A percentile compares a stretch with the other conserved stretches of the same genome.
These are phyloP conservation scores for Aureobasidium sp. DNA, from an alignment of 2,329 filamentous ascomycete species.

Conservation along the genomic window DNA sequence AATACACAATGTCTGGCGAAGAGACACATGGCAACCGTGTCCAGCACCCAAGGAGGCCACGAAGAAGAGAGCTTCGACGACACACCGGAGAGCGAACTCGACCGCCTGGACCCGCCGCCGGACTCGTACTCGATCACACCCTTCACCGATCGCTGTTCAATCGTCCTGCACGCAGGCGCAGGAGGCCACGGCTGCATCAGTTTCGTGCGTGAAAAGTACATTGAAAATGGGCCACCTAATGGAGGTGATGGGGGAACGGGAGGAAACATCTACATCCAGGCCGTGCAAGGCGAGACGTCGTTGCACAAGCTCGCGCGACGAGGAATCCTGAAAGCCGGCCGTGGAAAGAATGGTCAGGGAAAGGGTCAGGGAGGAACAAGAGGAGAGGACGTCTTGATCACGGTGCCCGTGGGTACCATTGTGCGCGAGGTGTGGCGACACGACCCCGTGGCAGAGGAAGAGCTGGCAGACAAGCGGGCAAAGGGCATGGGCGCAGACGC, in stretches of 20 bases:
- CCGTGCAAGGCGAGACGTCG: slow-evolving; percentile 81
- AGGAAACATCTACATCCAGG: slow-evolving; percentile 90
- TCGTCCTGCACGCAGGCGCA: slow-evolving; percentile 67
- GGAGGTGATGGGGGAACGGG: slow-evolving; percentile 90
- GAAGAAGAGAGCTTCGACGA: slow-evolving; percentile 2
- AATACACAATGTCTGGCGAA: neutral
- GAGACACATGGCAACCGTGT: neutral
- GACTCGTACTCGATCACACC: slow-evolving; percentile 75
- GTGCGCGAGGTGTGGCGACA: slow-evolving; percentile 70
- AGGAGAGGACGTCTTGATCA: slow-evolving; percentile 79
- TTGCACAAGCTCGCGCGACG: slow-evolving; percentile 81
- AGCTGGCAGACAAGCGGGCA: slow-evolving; percentile 27
- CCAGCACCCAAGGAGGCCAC: neutral
- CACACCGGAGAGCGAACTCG: neutral
- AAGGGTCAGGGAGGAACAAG: slow-evolving; percentile 64
- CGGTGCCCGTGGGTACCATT: slow-evolving; percentile 87
- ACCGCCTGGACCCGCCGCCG: slow-evolving; percentile 67
- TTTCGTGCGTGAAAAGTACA: slow-evolving; percentile 83
- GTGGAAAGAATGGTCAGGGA: slow-evolving; percentile 71
- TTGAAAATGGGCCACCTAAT: slow-evolving; percentile 82
- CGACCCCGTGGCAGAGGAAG: slow-evolving; percentile 67
- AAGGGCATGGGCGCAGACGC: slow-evolving; percentile 21
- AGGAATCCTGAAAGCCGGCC: slow-evolving; percentile 63
- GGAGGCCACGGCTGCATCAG: slow-evolving; percentile 92
- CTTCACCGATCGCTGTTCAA: slow-evolving; percentile 77